Evolutionary conservation across 257 asterid genomes (phyloP).

Genomic region (Solanum virginianum): DNA sequence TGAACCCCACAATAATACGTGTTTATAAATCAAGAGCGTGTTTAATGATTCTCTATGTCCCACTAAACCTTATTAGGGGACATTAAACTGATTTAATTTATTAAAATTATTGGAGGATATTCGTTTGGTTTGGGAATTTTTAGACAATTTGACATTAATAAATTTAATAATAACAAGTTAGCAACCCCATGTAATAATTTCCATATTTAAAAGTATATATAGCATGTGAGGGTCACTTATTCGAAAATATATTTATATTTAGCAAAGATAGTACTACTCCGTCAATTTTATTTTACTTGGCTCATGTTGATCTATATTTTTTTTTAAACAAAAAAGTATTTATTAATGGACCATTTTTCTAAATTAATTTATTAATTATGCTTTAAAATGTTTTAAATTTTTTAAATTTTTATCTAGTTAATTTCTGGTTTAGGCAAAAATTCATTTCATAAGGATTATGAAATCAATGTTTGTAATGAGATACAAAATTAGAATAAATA

Average conservation of each 20-base stretch:
- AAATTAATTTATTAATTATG: neutral
- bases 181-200: neutral
- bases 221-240: neutral
- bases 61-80: neutral
- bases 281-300: neutral
- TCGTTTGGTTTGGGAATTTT: neutral
- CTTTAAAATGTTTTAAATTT: neutral
- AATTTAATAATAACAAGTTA: neutral
- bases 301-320: fast-evolving
- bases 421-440: no score
- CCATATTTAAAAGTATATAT: neutral
- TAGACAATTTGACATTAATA: neutral
- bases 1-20: neutral
- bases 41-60: neutral
- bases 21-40: neutral
- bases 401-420: no score
- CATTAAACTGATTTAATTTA: neutral
- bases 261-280: neutral
- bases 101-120: neutral
- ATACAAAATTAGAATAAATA: neutral
- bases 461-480: no score
- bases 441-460: no score
- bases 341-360: neutral
- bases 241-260: neutral
- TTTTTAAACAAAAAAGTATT: neutral